A percentile compares a stretch with the other conserved stretches of the same genome.
Conservation (phyloP, 805 yeast genomes). For the Schizosaccharomyces lindneri region DNA sequence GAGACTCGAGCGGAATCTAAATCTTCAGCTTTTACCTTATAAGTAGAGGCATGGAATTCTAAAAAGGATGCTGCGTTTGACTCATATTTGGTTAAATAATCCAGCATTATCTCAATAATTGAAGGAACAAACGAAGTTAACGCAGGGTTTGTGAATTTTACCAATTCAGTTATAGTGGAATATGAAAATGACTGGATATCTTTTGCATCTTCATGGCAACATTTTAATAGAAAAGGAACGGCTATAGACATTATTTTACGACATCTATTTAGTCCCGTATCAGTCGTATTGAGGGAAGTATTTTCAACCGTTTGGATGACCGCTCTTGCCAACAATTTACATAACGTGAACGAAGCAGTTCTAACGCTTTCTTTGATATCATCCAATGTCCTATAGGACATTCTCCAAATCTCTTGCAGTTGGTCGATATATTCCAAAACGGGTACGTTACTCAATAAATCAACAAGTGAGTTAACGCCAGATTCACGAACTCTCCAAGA, state of each 20-base stretch:
- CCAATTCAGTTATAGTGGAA: conserved; percentile 40
- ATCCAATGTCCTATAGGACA: conserved; percentile 74
- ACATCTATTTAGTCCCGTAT: conserved; percentile 14
- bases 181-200: conserved; percentile 52
- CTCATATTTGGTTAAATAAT: conserved; percentile 63
- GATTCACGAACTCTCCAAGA: conserved; percentile 94
- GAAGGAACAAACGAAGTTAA: conserved; percentile 40
- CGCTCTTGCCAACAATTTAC: conserved; percentile 38
- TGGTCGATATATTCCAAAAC: conserved; percentile 22
- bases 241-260: conserved; percentile 26
- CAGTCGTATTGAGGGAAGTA: conserved; percentile 18
- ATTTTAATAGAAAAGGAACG: conserved; percentile 58
- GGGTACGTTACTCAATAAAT: conserved; percentile 38
- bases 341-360: conserved; percentile 45
- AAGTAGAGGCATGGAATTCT: conserved; percentile 70
- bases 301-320: conserved; percentile 33
- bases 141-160: conserved; percentile 35
- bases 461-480: conserved; percentile 43
- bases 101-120: conserved; percentile 41
- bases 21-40: conserved; percentile 36
- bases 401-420: conserved; percentile 53
- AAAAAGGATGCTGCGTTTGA: conserved; percentile 76
- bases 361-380: conserved; percentile 88
- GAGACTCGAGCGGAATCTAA: conserved; percentile 54
- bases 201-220: conserved; percentile 55